These are phyloP conservation scores for Massospora cicadina DNA, from an alignment of 371 early-diverging fungal genomes.

Conservation along the genomic window DNA sequence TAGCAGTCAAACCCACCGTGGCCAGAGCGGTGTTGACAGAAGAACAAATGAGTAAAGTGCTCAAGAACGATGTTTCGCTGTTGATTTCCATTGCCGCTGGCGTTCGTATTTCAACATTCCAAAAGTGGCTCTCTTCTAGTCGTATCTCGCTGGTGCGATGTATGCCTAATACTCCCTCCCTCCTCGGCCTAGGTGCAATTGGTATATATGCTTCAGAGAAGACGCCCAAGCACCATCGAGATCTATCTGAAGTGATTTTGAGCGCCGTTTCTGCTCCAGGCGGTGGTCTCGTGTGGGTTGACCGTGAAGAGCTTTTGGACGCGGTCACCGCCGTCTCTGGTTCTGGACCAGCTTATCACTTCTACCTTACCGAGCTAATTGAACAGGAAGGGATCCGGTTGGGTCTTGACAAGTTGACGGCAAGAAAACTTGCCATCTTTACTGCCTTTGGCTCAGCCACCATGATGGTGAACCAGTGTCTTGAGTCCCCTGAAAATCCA, in stretches of 20 bases:
- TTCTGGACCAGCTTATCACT: constrained; percentile 86
- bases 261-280: constrained; percentile 25
- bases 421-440: constrained; percentile 63
- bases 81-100: constrained; percentile 84
- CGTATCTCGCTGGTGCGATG: constrained; percentile 50
- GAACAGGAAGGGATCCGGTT: constrained; percentile 60
- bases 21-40: constrained; percentile 41
- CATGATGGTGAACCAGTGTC: constrained; percentile 50
- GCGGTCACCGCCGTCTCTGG: constrained; percentile 79
- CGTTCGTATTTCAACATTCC: constrained; percentile 50
- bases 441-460: constrained; percentile 78
- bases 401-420: constrained; percentile 56
- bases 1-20: constrained; percentile 85
- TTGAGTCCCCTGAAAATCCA: neutral
- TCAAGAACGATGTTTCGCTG: constrained; percentile 29
- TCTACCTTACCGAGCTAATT: constrained; percentile 78
- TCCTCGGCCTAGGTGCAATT: constrained; percentile 71
- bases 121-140: constrained; percentile 32
- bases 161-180: constrained; percentile 91
- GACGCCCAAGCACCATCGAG: constrained; percentile 38
- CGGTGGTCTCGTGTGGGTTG: constrained; percentile 63
- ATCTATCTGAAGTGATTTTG: constrained; percentile 41
- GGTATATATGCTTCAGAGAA: constrained; percentile 54
- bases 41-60: constrained; percentile 23
- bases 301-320: constrained; percentile 55